Percentiles rank a stretch among this genome's conserved stretches.
Conservation (phyloP, 257 asterid genomes). For the Solanum peruvianum region DNA sequence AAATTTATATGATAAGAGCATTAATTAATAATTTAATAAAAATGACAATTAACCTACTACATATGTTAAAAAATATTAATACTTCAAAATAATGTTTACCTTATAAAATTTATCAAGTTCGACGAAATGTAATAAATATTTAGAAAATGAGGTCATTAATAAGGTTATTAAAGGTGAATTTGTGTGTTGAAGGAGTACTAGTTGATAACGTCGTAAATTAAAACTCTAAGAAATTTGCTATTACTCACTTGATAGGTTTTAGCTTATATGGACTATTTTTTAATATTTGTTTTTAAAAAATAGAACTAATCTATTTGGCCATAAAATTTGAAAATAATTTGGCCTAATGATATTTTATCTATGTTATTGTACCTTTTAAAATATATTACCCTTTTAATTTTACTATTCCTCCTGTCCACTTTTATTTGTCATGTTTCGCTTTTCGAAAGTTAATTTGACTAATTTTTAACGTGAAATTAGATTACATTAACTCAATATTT, state of each 20-base stretch:
- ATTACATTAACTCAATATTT: too few relatives aligned
- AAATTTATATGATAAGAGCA: background rate
- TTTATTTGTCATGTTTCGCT: too few relatives aligned
- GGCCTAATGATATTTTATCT: too few relatives aligned
- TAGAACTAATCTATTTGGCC: too few relatives aligned
- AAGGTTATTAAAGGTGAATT: background rate
- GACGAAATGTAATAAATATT: background rate
- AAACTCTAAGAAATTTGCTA: background rate
- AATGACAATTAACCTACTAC: background rate
- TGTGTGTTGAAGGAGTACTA: background rate
- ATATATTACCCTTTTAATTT: too few relatives aligned
- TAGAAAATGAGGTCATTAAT: background rate
- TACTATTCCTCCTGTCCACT: too few relatives aligned
- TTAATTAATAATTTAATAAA: background rate
- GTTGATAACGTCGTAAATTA: background rate
- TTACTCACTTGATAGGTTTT: background rate
- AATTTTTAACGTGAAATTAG: too few relatives aligned
- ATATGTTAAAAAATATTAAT: background rate
- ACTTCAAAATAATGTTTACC: background rate
- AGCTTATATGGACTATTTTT: background rate
- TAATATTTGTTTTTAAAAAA: background rate
- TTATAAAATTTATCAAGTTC: background rate
- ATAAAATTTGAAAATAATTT: too few relatives aligned
- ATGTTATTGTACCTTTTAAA: too few relatives aligned
- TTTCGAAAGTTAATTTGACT: too few relatives aligned